Evolutionary conservation across 345 rosid genomes (phyloP), one percentile per base, ranked within the genome.

Genomic region (Linum trigynum): DNA sequence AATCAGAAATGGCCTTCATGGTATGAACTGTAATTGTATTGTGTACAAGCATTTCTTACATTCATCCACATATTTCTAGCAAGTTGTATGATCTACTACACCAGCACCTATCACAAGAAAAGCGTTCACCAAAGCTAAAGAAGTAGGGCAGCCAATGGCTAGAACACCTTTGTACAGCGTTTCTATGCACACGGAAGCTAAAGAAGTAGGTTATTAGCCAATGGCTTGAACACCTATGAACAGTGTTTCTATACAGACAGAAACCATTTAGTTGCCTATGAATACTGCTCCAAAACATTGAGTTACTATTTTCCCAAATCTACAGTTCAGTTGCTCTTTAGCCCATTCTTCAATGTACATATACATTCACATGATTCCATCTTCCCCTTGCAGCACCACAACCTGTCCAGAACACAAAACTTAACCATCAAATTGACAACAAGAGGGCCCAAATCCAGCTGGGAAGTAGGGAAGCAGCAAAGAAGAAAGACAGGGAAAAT

Each of bases 391-490:
- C 50, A 43, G 6, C 50, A 43, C 9, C 50, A 43, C 14, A 48
- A 15, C 53, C 53, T 48, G 53, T 10, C 53, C 53, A 48, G 12
- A 48, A 48, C 53, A 48, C 11, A 48, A 48, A 48, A 12, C 7
- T 48, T 14, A 48, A 9, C 75, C 67, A 88, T 84, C 95, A 86
- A 92, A 79, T 77, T 71, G 87, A 80, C 75, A 83, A 82, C 69
- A 75, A 55, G 63, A 57, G 79, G 72, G 71, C 53, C 45, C 50
- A 1, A 42, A 11, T 4, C 10, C 50, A 43, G 1, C 50, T 43
- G 10, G 50, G 50, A 43, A 43, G 50, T 58, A 64, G 57, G 55
- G 53, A 71, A 39, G 51, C 3, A 9, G 53, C 43, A 66, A 64
- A 65, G 11, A 38, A 45, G 62, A 36, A 57, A 53, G 71, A 67